Conservation (phyloP, 2,329 filamentous ascomycete genomes). For the Lasiodiplodia theobromae region DNA sequence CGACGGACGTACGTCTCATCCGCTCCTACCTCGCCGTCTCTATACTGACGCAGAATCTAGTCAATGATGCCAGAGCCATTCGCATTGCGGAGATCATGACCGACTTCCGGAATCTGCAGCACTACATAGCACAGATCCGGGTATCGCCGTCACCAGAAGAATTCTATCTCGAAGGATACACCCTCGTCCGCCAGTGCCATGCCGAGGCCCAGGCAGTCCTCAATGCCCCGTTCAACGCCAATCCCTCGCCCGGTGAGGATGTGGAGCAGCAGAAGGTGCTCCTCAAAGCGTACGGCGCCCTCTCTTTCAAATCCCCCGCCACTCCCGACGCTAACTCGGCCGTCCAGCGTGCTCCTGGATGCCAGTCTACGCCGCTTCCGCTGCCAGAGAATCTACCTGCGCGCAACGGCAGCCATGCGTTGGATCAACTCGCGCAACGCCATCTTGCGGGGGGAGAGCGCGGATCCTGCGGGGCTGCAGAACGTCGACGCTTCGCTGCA, state of each 20-base stretch:
- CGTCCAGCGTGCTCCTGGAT: slow-evolving; percentile 64
- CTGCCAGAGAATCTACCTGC: slow-evolving; percentile 67
- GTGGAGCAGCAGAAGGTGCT: slow-evolving; percentile 64
- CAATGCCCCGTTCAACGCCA: slow-evolving; percentile 58
- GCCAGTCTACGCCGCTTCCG: slow-evolving; percentile 66
- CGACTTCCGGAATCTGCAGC: slow-evolving; percentile 68
- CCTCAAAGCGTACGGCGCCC: slow-evolving; percentile 58
- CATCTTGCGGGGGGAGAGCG: slow-evolving; percentile 59
- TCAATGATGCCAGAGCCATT: slow-evolving; percentile 69
- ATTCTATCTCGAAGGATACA: slow-evolving; percentile 66
- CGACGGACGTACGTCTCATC: slow-evolving; percentile 60
- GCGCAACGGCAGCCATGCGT: slow-evolving; percentile 63
- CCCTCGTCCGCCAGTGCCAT: slow-evolving; percentile 63
- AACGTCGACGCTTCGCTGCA: slow-evolving; percentile 57
- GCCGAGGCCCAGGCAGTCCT: slow-evolving; percentile 63
- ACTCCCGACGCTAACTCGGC: not conserved
- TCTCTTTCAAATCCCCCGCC: not conserved
- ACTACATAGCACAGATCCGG: slow-evolving; percentile 64
- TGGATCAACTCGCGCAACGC: slow-evolving; percentile 64
- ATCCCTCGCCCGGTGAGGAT: slow-evolving; percentile 52
- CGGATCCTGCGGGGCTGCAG: slow-evolving; percentile 55
- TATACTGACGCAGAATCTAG: slow-evolving; percentile 44
- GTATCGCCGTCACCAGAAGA: slow-evolving; percentile 61
- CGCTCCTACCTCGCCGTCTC: not conserved
- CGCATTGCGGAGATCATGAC: slow-evolving; percentile 69